phyloP scores from a whole-genome alignment of 805 yeast genomes.

The Yamadazyma kitorensis region DNA sequence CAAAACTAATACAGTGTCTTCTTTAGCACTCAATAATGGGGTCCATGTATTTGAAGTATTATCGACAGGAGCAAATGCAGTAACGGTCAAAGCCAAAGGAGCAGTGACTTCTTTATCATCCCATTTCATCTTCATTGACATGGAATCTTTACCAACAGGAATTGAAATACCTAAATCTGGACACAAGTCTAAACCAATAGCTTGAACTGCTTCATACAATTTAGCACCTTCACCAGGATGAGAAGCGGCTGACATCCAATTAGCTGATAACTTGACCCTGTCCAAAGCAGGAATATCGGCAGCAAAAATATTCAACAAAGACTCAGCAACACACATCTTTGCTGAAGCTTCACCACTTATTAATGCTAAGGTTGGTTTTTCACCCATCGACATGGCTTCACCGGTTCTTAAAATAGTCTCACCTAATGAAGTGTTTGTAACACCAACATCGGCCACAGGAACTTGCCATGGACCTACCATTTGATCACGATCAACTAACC shows the following conservation, averaged over 20 bases:
- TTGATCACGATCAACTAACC: slow-evolving; percentile 95
- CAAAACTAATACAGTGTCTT: slow-evolving; percentile 63
- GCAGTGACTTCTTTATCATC: slow-evolving; percentile 87
- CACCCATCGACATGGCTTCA: slow-evolving; percentile 98
- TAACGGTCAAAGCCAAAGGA: slow-evolving; percentile 87
- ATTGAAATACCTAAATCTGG: slow-evolving; percentile 88
- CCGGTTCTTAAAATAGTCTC: slow-evolving; percentile 72
- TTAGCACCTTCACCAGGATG: slow-evolving; percentile 95
- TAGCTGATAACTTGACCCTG: slow-evolving; percentile 84
- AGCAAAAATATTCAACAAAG: slow-evolving; percentile 82
- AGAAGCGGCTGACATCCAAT: slow-evolving; percentile 98
- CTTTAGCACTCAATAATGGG: slow-evolving; percentile 63
- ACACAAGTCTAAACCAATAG: slow-evolving; percentile 90
- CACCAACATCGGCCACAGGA: slow-evolving; percentile 98
- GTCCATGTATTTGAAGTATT: slow-evolving; percentile 94
- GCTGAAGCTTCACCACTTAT: slow-evolving; percentile 90
- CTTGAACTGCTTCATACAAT: slow-evolving; percentile 94
- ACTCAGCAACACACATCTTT: slow-evolving; percentile 93
- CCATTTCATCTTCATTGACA: slow-evolving; percentile 99
- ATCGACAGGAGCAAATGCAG: slow-evolving; percentile 86
- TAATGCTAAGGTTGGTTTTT: slow-evolving; percentile 86
- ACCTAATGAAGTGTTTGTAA: slow-evolving; percentile 87
- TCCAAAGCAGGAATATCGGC: slow-evolving; percentile 79
- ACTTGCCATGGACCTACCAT: slow-evolving; percentile 99
- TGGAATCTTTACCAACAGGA: slow-evolving; percentile 98